phyloP scores from a whole-genome alignment of 306 rosid species.

The Delonix regia region DNA sequence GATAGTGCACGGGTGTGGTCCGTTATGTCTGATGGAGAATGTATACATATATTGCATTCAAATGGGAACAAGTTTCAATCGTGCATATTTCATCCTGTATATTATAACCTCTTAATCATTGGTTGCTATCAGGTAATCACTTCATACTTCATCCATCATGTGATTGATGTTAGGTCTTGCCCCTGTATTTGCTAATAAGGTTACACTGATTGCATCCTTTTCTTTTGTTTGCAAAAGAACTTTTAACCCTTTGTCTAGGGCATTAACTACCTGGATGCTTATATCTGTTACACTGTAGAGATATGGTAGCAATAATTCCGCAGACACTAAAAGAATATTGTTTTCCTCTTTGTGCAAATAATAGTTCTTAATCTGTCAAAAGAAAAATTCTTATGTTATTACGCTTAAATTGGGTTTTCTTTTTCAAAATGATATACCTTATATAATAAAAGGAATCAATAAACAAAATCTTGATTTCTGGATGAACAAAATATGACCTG shows the following conservation, averaged over 20 bases:
- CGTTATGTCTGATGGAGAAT: slow-evolving; percentile 41
- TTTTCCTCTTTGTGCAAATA: background rate
- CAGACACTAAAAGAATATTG: background rate
- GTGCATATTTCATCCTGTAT: slow-evolving; percentile 63
- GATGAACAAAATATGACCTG: background rate
- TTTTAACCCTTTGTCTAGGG: background rate
- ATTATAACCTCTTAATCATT: slow-evolving; percentile 47
- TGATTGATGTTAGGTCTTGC: background rate
- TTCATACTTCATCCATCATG: background rate
- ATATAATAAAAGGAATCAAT: background rate
- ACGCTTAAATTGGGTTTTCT: background rate
- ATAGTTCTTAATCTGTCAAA: background rate
- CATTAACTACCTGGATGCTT: background rate
- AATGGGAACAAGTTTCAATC: slow-evolving; percentile 63
- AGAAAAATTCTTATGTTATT: background rate
- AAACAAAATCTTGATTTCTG: background rate
- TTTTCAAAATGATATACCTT: background rate
- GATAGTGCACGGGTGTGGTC: slow-evolving; percentile 65
- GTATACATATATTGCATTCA: slow-evolving; percentile 51
- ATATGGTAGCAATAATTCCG: background rate
- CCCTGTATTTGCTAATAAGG: background rate
- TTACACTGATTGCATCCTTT: background rate
- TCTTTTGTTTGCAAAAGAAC: background rate
- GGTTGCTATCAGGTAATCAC: slow-evolving; percentile 65
- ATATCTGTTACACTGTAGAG: background rate